Percentiles rank a stretch among this genome's conserved stretches.
Evolutionary conservation across 495 filamentous ascomycete genomes (phyloP).

Genomic region (Hypoxylon perforatum): DNA sequence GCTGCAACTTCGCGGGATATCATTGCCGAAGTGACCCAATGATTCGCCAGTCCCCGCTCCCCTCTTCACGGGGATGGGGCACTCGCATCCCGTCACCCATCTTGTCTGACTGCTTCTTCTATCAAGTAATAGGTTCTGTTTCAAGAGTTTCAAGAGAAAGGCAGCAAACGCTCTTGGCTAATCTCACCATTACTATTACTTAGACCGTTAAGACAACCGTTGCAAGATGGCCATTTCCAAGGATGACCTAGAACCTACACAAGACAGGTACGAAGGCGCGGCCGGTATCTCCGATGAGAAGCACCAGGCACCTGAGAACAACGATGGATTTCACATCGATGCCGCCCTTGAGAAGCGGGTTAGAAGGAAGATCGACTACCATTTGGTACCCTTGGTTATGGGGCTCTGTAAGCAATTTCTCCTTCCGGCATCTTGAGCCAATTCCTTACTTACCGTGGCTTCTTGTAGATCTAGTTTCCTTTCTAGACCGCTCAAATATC

Average conservation of each 20-base stretch:
- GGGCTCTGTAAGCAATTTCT: slow-evolving; percentile 22
- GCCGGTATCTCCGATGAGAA: slow-evolving; percentile 17
- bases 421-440: not conserved
- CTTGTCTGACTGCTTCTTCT: too few species aligned
- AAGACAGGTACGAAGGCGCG: slow-evolving; percentile 13
- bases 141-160: too few species aligned
- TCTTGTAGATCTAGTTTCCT: slow-evolving; percentile 67
- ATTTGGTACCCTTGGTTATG: slow-evolving; percentile 36
- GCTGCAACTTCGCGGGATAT: too few species aligned
- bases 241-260: slow-evolving; percentile 21
- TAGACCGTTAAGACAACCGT: too few species aligned
- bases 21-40: too few species aligned
- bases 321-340: slow-evolving; percentile 50
- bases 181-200: too few species aligned
- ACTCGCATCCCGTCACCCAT: too few species aligned
- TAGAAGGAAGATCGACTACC: slow-evolving; percentile 67
- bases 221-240: slow-evolving; percentile 22
- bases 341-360: slow-evolving; percentile 67
- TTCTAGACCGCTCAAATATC: slow-evolving; percentile 75
- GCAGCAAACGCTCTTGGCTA: too few species aligned
- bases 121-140: too few species aligned
- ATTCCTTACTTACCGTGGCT: slow-evolving; percentile 13
- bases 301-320: slow-evolving; percentile 7
- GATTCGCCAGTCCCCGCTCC: too few species aligned
- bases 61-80: too few species aligned